Evolutionary conservation across 495 filamentous ascomycete species (phyloP).

Genomic region (Trichocladium uniseriatum): DNA sequence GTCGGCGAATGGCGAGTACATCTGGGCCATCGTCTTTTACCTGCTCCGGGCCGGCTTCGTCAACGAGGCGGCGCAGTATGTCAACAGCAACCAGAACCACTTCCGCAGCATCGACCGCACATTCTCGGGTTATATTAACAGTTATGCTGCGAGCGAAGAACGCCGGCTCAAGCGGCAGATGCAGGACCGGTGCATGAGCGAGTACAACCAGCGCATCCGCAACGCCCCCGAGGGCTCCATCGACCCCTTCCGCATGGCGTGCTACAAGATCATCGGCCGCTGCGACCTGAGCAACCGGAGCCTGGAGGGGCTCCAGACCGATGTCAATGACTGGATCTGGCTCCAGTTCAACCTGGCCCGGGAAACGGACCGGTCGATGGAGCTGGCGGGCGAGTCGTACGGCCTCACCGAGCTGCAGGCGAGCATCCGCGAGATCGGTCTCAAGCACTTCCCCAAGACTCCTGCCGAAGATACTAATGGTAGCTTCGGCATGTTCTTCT

Average conservation of each 20-base stretch:
- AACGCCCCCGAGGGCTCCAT: conserved; percentile 79
- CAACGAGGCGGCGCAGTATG: conserved; percentile 76
- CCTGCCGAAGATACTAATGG: conserved; percentile 58
- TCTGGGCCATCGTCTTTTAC: conserved; percentile 91
- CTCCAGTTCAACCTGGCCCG: conserved; percentile 86
- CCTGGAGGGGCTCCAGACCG: conserved; percentile 69
- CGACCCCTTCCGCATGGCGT: conserved; percentile 93
- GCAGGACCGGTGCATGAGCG: conserved; percentile 75
- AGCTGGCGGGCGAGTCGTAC: conserved; percentile 80
- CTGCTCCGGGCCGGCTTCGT: conserved; percentile 80
- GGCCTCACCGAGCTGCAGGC: conserved; percentile 76
- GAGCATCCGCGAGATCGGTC: conserved; percentile 79
- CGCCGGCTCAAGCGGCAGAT: conserved; percentile 64
- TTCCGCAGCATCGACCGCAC: conserved; percentile 86
- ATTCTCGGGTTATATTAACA: conserved; percentile 80
- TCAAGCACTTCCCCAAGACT: conserved; percentile 69
- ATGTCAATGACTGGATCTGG: conserved; percentile 95
- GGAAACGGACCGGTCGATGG: conserved; percentile 72
- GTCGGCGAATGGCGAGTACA: conserved; percentile 65
- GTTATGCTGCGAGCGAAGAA: conserved; percentile 61
- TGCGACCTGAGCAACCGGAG: conserved; percentile 76
- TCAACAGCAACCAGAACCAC: conserved; percentile 60
- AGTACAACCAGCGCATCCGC: conserved; percentile 74
- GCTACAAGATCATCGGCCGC: conserved; percentile 94
- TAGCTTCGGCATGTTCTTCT: conserved; percentile 83